Evolutionary conservation across 129 eudicot genomes (phyloP).

Genomic region (Ambrosia trifida): DNA sequence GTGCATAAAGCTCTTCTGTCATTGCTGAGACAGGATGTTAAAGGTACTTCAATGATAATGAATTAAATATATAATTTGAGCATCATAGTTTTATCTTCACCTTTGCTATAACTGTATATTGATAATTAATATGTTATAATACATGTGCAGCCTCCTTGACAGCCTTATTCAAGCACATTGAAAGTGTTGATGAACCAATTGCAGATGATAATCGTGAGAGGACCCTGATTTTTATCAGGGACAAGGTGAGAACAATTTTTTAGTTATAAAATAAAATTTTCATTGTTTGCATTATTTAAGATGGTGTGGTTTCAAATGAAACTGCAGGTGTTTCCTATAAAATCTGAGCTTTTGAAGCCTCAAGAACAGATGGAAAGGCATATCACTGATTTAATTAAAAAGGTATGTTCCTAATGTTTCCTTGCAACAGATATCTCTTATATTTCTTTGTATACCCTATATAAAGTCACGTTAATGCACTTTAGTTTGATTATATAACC

Average conservation of each 20-base stretch:
- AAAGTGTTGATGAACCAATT: slow-evolving; percentile 78
- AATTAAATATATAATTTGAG: background rate
- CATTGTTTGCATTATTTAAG: background rate
- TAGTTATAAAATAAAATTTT: background rate
- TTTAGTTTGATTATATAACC: background rate
- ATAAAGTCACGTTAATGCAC: slow-evolving; percentile 7
- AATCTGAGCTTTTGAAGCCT: slow-evolving; percentile 89
- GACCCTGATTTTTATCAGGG: slow-evolving; percentile 76
- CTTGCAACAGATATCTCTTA: background rate
- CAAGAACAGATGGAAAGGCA: slow-evolving; percentile 93
- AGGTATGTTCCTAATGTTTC: slow-evolving; percentile 40
- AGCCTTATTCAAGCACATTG: slow-evolving; percentile 88
- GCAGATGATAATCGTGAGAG: slow-evolving; percentile 91
- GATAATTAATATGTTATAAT: slow-evolving; percentile 12
- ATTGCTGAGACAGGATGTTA: slow-evolving; percentile 84
- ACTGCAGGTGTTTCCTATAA: slow-evolving; percentile 84
- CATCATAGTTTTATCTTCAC: background rate
- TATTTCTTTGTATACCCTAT: background rate
- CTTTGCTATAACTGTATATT: background rate
- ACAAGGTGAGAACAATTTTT: slow-evolving; percentile 55
- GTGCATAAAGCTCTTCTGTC: slow-evolving; percentile 92
- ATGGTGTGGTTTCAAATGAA: slow-evolving; percentile 5
- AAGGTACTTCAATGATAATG: slow-evolving; percentile 46
- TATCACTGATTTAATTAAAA: slow-evolving; percentile 86
- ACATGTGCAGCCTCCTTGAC: slow-evolving; percentile 75